Evolutionary conservation across 2,329 filamentous ascomycete genomes (phyloP), one percentile per base, ranked within the genome.

Genomic region (Neoascochyta sp.): DNA sequence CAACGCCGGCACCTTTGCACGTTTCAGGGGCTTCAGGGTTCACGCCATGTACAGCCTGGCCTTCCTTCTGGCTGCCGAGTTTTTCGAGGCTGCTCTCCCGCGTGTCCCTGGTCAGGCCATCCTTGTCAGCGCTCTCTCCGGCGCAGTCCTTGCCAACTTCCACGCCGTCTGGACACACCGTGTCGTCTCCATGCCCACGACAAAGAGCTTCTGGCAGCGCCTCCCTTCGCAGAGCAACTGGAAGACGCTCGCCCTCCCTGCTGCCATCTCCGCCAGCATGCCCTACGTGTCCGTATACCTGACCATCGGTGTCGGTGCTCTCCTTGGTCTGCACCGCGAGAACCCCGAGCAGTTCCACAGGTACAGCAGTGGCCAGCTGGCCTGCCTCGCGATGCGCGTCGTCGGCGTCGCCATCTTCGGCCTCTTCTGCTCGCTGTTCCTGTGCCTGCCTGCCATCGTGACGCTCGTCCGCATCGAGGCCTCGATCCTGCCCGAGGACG

Each of bases 381-480:
- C 37, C 22, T 53, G 30, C 60, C 36, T 60, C 14, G 40, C 45
- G 15, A 47, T 66, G 39, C 76, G 80, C 34, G 35, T 62, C 36
- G 17, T 67, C 20, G 52, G 59, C 22, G 49, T 65, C 19, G 34
- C 65, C 35, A 41, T 56, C 34, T 60, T 66, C 29, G 52, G 48
- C 20, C 25, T 70, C 34, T 57, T 80, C 30, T 68, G 75, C 33
- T 63, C 83, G 23, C 64, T 87, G 32, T 63, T 89, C 37, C 70
- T 86, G 41, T 74, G 93, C 40, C 86, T 95, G 34, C 89, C 90
- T 11, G 77, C 86, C 21, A 74, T 77, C 36, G 83, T 90, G 17
- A 76, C 86, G 13, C 77, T 94, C 36, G 73, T 83, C 45, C 86
- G 90, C 41, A 80, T 95, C 19, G 87, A 94, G 60, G 88, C 89